Conservation (phyloP, 2,329 filamentous ascomycete species). For the Neopestalotiopsis sp. region DNA sequence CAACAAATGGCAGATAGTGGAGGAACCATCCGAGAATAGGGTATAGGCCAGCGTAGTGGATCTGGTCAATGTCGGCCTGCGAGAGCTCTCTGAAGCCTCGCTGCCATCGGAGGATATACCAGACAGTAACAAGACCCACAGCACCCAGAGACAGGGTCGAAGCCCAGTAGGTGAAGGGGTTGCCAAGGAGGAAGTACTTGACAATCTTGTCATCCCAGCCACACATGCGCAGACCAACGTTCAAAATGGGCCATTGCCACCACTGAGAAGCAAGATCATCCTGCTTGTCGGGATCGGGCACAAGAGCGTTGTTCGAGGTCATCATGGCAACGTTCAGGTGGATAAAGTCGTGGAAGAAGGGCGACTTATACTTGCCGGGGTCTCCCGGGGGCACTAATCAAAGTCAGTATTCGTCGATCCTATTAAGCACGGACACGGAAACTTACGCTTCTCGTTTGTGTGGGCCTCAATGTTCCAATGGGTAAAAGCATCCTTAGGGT, state of each 20-base stretch:
- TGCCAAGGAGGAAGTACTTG: conserved; percentile 98
- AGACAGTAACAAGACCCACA: conserved; percentile 74
- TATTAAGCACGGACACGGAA: conserved; percentile 5
- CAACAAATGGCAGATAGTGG: conserved; percentile 93
- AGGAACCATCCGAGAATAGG: conserved; percentile 93
- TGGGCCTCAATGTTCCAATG: conserved; percentile 99
- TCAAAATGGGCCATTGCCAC: conserved; percentile 97
- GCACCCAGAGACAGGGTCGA: conserved; percentile 80
- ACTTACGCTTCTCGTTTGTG: conserved; percentile 88
- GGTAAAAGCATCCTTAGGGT: conserved; percentile 89
- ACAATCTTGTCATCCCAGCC: conserved; percentile 94
- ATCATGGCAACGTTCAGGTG: conserved; percentile 99
- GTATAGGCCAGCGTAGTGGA: conserved; percentile 93
- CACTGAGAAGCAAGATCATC: conserved; percentile 95
- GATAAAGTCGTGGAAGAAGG: conserved; percentile 96
- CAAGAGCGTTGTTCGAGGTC: conserved; percentile 98
- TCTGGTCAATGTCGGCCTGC: conserved; percentile 83
- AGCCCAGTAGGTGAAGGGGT: conserved; percentile 95
- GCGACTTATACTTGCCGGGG: conserved; percentile 91
- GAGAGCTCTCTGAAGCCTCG: conserved; percentile 88
- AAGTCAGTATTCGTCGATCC: conserved; percentile 39
- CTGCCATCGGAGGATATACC: conserved; percentile 95
- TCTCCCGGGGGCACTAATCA: conserved; percentile 80
- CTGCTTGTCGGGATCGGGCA: conserved; percentile 98
- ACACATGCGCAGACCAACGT: conserved; percentile 98